Evolutionary conservation across 768 basidiomycete genomes (phyloP), one percentile per base, ranked within the genome.

Genomic region (Myochromella boudieri): DNA sequence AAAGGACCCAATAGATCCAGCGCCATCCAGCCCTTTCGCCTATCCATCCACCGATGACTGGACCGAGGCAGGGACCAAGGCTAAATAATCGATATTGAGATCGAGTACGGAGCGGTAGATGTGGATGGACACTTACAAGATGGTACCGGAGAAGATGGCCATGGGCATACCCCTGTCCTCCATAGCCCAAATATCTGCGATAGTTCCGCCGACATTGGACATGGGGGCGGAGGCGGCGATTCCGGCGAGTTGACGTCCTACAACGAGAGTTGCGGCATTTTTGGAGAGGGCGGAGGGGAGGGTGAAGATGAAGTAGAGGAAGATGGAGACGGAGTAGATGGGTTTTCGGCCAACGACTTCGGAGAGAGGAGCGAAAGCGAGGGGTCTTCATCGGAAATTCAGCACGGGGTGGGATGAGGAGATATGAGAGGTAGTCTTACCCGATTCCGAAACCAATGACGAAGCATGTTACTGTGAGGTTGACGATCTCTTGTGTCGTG

Each of bases 11-110:
- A 53, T 74, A 79, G 21, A 77, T 67, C 69, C 69, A 74, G 37
- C 71, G 55, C 72, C 72, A 74, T 0, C 75, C 75, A n/a, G 65
- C 65, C n/a, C 58, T 51, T 53, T 72, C 61, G 4, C 72, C 70
- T 43, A 76, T 77, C 59, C 68, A 73, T 2, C 74, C 72, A 27
- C 76, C 77, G 24, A 78, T 55, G 54, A 82, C 65, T 0, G 80
- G 80, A 1, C 78, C 78, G 24, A 76, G 18, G 24, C 70, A 72
- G 0, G 76, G 76, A 8, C 74, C 77, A 10, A 75, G 62, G 55
- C 69, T 69, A 36, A 7, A 11, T 21, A 6, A 8, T 10, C 12
- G 15, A 6, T 14, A 15, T 24, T 6, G 24, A 12, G 2, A 22
- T 5, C 1, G 10, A 15, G 2, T 22, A 29, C 3, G 9, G n/a